Evolutionary conservation across 345 rosid genomes (phyloP), one percentile per base, ranked within the genome.

Genomic region (Cochlearia excelsa): DNA sequence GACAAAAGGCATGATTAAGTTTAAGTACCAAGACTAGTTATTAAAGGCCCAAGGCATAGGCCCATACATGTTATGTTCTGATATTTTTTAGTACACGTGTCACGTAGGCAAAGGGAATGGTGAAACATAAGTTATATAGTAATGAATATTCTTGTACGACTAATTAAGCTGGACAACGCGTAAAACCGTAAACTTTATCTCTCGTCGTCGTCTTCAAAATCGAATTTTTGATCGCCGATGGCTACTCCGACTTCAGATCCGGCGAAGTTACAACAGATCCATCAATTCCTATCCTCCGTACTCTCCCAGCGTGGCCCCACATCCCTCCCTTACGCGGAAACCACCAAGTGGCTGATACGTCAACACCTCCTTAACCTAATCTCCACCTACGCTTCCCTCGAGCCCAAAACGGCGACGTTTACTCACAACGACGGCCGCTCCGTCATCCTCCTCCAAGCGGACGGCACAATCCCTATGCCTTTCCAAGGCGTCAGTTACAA

Each of bases 391-490:
- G 82, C 91, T 29, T 89, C 97, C 7, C 84, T 93, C 27, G 81
- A 82, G 4, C 91, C 99, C 42, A 85, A 87, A 68, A 84, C 94
- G 23, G 90, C 99, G 41, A 75, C 85, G 35, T 93, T 84, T 71
- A 89, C 94, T 2, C 97, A 93, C 86, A 93, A 86, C 94, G 97
- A 93, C 8, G 99, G 97, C 44, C 86, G 95, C 33, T 74, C 97
- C 59, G 89, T 84, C 47, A 85, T 75, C 64, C 95, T 93, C 51
- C 91, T 93, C 65, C 94, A 93, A 57, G 90, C 94, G 7, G 95
- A 93, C 10, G 97, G 94, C 39, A 93, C 97, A 44, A 37, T 87
- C 46, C 99, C 94, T 41, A 89, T 86, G 88, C 68, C 75, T 30
- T 93, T 74, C 74, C 91, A 82, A 30, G 91, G 88, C 44, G 81